Evolutionary conservation across 768 basidiomycete species (phyloP).

Genomic region (Collybia sp.): DNA sequence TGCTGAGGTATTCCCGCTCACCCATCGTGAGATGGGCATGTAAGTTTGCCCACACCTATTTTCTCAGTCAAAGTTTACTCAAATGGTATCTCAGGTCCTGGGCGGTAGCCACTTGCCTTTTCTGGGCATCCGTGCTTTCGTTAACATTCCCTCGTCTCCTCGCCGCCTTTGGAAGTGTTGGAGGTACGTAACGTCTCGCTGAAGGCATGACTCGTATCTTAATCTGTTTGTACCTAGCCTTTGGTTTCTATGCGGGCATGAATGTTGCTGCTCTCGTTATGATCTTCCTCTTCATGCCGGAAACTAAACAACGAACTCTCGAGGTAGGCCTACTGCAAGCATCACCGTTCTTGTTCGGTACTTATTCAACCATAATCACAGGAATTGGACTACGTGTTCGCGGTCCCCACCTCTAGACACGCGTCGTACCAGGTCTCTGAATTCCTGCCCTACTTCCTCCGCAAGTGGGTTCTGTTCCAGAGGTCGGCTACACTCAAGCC

Average conservation of each 20-base stretch:
- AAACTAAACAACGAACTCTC: slow-evolving; percentile 50
- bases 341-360: not conserved
- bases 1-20: slow-evolving; percentile 87
- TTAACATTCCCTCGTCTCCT: slow-evolving; percentile 59
- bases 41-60: slow-evolving; percentile 18
- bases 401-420: slow-evolving; percentile 44
- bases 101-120: slow-evolving; percentile 47
- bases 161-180: slow-evolving; percentile 33
- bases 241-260: slow-evolving; percentile 53
- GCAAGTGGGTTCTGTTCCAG: slow-evolving; percentile 37
- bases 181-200: slow-evolving; percentile 17
- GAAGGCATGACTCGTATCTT: slow-evolving; percentile 8
- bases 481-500: slow-evolving; percentile 33
- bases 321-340: slow-evolving; percentile 21
- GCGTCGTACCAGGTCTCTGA: slow-evolving; percentile 36
- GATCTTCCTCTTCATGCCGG: slow-evolving; percentile 54
- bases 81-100: slow-evolving; percentile 36
- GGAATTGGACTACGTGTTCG: slow-evolving; percentile 47
- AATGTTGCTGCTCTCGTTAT: slow-evolving; percentile 46
- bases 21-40: slow-evolving; percentile 66
- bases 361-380: not conserved
- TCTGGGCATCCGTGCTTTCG: slow-evolving; percentile 51
- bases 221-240: slow-evolving; percentile 26
- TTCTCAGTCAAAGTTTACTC: slow-evolving; percentile 18
- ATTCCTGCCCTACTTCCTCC: slow-evolving; percentile 47